A percentile compares a stretch with the other conserved stretches of the same genome.
These are phyloP conservation scores for Conoideocrella luteorostrata DNA, from an alignment of 2,329 filamentous ascomycete species.

Conservation along the genomic window DNA sequence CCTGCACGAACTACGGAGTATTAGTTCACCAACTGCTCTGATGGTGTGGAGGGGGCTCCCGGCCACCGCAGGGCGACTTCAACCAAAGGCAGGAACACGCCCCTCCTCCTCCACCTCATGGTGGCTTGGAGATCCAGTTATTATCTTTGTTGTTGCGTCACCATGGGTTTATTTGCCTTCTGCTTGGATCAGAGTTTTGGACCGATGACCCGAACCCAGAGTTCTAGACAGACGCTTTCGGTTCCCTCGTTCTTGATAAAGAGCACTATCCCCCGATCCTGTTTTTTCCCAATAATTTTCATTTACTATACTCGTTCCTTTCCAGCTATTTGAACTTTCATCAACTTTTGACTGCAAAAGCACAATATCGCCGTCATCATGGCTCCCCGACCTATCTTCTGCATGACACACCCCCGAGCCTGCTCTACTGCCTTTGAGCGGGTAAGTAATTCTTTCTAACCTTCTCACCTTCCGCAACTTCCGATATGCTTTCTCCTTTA, in stretches of 20 bases:
- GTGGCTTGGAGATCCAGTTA: constrained; percentile 8
- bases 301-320: not conserved
- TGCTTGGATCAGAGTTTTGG: not conserved
- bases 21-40: no score
- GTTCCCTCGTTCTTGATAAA: not conserved
- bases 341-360: no score
- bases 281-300: not conserved
- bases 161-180: not conserved
- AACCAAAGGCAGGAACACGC: constrained; percentile 3
- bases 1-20: no score
- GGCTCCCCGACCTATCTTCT: constrained; percentile 59
- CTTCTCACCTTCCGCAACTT: not conserved
- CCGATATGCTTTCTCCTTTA: not conserved
- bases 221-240: no score
- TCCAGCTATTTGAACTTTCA: not conserved
- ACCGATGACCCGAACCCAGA: constrained; percentile 1
- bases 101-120: not conserved
- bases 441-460: constrained; percentile 43
- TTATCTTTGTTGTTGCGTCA: not conserved
- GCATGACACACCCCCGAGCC: constrained; percentile 87
- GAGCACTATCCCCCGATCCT: not conserved
- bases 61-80: no score
- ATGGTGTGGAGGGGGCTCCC: no score
- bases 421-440: constrained; percentile 97
- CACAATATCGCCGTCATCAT: no score